phyloP scores from a whole-genome alignment of 1,284 basidiomycete species.

The Leccinum holopus region DNA sequence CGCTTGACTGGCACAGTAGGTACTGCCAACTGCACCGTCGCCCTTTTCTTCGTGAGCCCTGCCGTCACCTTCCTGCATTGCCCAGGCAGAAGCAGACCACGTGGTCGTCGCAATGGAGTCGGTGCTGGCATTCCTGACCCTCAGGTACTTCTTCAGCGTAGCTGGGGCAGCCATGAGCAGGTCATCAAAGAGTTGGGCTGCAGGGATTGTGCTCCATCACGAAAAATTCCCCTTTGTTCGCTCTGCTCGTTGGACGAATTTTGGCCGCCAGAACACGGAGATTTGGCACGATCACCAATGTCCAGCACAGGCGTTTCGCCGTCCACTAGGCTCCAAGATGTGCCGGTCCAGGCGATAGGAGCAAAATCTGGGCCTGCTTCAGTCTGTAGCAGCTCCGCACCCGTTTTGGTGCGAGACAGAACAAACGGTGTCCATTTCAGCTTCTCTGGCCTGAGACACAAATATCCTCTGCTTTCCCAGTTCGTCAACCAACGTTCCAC shows the following conservation, averaged over 20 bases:
- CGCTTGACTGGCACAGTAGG: constrained; percentile 25
- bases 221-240: constrained; percentile 13
- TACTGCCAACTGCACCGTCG: constrained; percentile 8
- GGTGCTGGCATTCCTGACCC: constrained; percentile 14
- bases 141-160: constrained; percentile 15
- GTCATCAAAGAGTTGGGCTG: constrained; percentile 36
- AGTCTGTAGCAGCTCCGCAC: constrained; percentile 37
- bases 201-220: constrained; percentile 17
- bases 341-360: constrained; percentile 20
- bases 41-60: constrained; percentile 7
- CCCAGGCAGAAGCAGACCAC: constrained; percentile 21
- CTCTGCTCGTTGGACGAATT: constrained; percentile 18
- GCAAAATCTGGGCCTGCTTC: constrained; percentile 26
- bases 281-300: constrained; percentile 19
- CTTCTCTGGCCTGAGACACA: constrained; percentile 79
- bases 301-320: constrained; percentile 28
- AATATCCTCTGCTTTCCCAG: constrained; percentile 81
- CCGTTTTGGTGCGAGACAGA: constrained; percentile 56
- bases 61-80: constrained; percentile 12
- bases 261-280: constrained; percentile 13
- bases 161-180: constrained; percentile 19
- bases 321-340: constrained; percentile 25
- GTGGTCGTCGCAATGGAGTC: constrained; percentile 19
- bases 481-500: constrained; percentile 66
- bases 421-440: constrained; percentile 97